Evolutionary conservation across 768 basidiomycete species (phyloP).

Genomic region (Leccinellum albellum): DNA sequence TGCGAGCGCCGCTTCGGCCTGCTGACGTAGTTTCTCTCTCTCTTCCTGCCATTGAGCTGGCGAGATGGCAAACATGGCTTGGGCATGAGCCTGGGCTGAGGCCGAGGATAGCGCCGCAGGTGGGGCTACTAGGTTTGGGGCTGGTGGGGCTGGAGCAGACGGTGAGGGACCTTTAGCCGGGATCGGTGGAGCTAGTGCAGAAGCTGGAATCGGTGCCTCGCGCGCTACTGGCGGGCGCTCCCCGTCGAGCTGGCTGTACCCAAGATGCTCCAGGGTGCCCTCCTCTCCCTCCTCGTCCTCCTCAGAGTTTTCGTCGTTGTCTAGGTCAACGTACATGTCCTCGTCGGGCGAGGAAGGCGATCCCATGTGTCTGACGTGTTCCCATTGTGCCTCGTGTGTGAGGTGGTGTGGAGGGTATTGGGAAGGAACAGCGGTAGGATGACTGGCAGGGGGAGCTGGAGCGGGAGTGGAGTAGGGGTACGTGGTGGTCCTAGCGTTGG

Average conservation of each 20-base stretch:
- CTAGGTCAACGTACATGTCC: neutral
- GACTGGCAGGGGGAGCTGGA: neutral
- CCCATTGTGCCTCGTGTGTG: conserved; percentile 20
- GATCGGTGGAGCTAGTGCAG: neutral
- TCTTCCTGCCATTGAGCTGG: conserved; percentile 8
- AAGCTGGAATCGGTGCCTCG: neutral
- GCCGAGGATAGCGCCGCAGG: neutral
- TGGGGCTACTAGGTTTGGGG: neutral
- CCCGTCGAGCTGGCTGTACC: conserved; percentile 19
- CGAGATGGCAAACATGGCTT: neutral
- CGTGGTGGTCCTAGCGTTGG: neutral
- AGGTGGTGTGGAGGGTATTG: conserved; percentile 6
- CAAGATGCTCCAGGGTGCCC: conserved; percentile 13
- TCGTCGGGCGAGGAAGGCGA: conserved; percentile 19
- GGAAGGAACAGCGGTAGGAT: neutral
- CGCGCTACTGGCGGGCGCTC: neutral
- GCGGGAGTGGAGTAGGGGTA: neutral
- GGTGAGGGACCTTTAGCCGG: neutral
- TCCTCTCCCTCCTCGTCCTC: neutral
- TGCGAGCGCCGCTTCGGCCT: conserved; percentile 12
- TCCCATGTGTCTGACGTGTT: conserved; percentile 13
- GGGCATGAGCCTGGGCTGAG: neutral
- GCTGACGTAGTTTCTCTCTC: conserved; percentile 2
- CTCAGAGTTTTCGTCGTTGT: neutral
- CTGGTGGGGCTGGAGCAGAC: neutral